Conservation (phyloP, 352 stramenopile genomes). For the Phytophthora ohioensis region DNA sequence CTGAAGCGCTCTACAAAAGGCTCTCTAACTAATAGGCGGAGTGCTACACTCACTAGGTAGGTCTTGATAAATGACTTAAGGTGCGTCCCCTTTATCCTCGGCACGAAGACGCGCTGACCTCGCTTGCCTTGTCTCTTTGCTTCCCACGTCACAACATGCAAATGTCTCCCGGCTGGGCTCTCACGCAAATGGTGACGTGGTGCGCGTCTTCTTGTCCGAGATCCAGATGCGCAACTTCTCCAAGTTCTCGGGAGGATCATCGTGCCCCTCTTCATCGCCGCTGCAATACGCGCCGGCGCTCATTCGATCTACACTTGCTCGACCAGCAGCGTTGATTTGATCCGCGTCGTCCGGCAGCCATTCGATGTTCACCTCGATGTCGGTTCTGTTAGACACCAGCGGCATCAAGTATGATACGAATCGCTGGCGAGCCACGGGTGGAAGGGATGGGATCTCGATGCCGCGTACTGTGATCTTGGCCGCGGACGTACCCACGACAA, state of each 20-base stretch:
- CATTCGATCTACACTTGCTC: slow-evolving; percentile 50
- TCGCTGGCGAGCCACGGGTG: slow-evolving; percentile 59
- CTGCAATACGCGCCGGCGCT: slow-evolving; percentile 34
- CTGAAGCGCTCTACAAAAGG: slow-evolving; percentile 15
- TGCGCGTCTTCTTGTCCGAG: slow-evolving; percentile 86
- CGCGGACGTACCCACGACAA: slow-evolving; percentile 70
- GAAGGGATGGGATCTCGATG: slow-evolving; percentile 80
- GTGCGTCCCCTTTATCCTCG: slow-evolving; percentile 5
- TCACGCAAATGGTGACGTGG: slow-evolving; percentile 76
- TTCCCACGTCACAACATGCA: slow-evolving; percentile 39
- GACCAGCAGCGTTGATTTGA: slow-evolving; percentile 40
- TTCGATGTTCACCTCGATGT: slow-evolving; percentile 88
- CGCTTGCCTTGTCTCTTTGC: background rate
- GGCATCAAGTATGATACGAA: slow-evolving; percentile 84
- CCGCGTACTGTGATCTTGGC: slow-evolving; percentile 83
- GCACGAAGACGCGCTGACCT: slow-evolving; percentile 7
- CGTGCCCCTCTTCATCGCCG: slow-evolving; percentile 34
- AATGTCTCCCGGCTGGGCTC: slow-evolving; percentile 5
- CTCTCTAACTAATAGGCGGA: slow-evolving; percentile 36
- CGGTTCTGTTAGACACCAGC: slow-evolving; percentile 80
- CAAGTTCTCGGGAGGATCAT: slow-evolving; percentile 44
- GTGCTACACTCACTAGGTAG: slow-evolving; percentile 19
- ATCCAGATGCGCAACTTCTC: slow-evolving; percentile 91
- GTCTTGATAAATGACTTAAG: slow-evolving; percentile 22
- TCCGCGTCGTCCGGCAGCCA: slow-evolving; percentile 76